These are phyloP conservation scores for Tetrapisispora fleetii DNA, from an alignment of 805 yeast genomes.

Conservation along the genomic window DNA sequence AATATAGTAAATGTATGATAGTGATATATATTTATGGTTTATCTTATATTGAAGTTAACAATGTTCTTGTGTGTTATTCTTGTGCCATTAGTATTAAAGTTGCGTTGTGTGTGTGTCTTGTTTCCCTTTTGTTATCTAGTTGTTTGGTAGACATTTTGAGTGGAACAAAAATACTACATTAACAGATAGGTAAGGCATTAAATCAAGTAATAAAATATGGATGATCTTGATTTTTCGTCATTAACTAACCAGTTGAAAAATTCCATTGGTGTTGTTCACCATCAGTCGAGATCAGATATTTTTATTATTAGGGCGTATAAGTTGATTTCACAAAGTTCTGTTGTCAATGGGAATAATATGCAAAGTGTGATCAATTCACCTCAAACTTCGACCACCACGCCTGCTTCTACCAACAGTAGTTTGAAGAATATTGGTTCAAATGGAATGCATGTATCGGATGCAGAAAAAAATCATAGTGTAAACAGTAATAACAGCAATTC, in stretches of 20 bases:
- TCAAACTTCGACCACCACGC: constrained; percentile 17
- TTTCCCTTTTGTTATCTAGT: too few species aligned
- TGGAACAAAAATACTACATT: neutral
- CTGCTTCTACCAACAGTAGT: constrained; percentile 9
- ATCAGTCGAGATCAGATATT: constrained; percentile 20
- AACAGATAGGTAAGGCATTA: neutral
- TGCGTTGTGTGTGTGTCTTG: too few species aligned
- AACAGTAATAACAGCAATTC: constrained; percentile 1
- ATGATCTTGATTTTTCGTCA: constrained; percentile 13
- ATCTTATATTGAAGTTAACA: too few species aligned
- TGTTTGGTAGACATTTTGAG: too few species aligned
- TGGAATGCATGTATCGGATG: constrained; percentile 1
- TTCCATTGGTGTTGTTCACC: constrained; percentile 14
- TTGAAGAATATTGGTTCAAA: constrained; percentile 1
- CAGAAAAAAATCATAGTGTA: neutral
- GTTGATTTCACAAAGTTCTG: constrained; percentile 13
- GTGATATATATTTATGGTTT: too few species aligned
- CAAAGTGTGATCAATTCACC: constrained; percentile 18
- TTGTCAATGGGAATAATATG: constrained; percentile 11
- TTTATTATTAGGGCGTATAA: constrained; percentile 21
- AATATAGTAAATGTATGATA: too few species aligned
- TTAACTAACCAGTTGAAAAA: constrained; percentile 10
- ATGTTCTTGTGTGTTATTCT: too few species aligned
- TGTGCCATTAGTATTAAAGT: too few species aligned
- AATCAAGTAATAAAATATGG: too few species aligned